Evolutionary conservation across 192 early-diverging fungal species (phyloP).

Genomic region (Jimgerdemannia lactiflua): DNA sequence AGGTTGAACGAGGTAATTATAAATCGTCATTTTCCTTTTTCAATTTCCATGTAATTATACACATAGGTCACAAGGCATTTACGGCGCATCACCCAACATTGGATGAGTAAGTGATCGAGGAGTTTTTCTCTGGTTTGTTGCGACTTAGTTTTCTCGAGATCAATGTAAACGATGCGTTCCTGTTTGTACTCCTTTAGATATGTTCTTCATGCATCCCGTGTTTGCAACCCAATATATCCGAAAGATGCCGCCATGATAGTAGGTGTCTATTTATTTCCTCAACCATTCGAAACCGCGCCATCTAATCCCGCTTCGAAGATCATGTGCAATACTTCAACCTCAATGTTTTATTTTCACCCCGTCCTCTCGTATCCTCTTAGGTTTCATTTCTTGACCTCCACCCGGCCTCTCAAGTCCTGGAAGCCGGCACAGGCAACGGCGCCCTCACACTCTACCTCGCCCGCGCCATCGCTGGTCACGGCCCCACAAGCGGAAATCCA

Average conservation of each 20-base stretch:
- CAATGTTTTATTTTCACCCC: background rate
- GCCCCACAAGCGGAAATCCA: background rate
- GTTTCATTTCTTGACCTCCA: slow-evolving; percentile 53
- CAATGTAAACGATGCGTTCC: background rate
- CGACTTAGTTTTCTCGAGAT: background rate
- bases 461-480: slow-evolving; percentile 38
- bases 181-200: slow-evolving; percentile 10
- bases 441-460: slow-evolving; percentile 61
- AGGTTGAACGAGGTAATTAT: background rate
- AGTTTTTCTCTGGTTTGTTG: background rate
- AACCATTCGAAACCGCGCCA: slow-evolving; percentile 6
- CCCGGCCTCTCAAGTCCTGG: slow-evolving; percentile 53
- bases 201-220: slow-evolving; percentile 22
- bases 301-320: too few relatives aligned
- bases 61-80: slow-evolving; percentile 11
- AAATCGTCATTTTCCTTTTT: background rate
- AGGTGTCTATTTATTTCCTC: slow-evolving; percentile 6
- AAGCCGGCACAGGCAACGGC: slow-evolving; percentile 70
- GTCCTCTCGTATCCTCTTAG: slow-evolving; percentile 4
- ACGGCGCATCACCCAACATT: slow-evolving; percentile 40
- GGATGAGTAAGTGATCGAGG: slow-evolving; percentile 31
- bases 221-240: slow-evolving; percentile 58
- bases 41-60: background rate
- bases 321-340: background rate
- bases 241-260: slow-evolving; percentile 57